These are phyloP conservation scores for Spinacia oleracea DNA, from an alignment of 179 eudicot species.

Conservation along the genomic window DNA sequence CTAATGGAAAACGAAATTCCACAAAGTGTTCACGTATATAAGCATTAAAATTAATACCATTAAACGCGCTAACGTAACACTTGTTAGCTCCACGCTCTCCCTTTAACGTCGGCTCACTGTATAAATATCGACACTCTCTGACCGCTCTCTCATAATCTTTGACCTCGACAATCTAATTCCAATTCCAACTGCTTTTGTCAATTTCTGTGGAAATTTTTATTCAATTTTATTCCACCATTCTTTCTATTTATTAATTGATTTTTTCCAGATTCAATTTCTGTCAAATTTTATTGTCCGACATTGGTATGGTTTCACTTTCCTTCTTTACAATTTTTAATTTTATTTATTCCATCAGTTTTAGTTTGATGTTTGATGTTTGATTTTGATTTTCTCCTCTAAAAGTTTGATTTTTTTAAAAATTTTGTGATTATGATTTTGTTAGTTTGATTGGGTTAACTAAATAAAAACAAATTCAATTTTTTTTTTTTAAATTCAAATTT, in stretches of 20 bases:
- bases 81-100: neutral
- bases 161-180: neutral
- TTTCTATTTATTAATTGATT: neutral
- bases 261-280: neutral
- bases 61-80: neutral
- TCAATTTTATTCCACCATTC: neutral
- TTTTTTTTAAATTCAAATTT: neutral
- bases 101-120: neutral
- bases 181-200: constrained; percentile 4
- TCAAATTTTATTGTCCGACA: neutral
- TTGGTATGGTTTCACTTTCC: neutral
- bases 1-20: neutral
- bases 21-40: neutral
- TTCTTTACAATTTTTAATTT: neutral
- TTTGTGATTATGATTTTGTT: too few relatives aligned
- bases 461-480: too few relatives aligned
- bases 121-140: neutral
- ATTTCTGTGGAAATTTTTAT: neutral
- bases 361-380: neutral
- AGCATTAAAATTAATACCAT: neutral
- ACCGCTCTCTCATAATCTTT: neutral
- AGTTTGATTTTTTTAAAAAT: neutral
- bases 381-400: neutral
- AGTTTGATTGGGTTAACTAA: too few relatives aligned
- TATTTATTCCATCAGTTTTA: neutral